A percentile compares a stretch with the other conserved stretches of the same genome.
Evolutionary conservation across 2,329 filamentous ascomycete genomes (phyloP).

Genomic region (Hypomyces perniciosus): DNA sequence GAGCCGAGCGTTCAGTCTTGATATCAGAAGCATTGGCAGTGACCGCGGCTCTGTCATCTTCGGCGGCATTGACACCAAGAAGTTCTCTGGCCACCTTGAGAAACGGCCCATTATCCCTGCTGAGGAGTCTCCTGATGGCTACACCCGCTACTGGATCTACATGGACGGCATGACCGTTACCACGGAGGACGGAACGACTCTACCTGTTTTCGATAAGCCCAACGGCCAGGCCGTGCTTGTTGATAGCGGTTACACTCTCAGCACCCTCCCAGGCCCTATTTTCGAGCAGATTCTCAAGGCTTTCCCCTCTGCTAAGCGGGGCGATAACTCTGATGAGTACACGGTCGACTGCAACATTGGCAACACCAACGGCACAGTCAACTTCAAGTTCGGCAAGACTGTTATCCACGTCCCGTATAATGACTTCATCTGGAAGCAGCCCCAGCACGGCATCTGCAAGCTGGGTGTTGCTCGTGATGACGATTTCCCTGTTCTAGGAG

Average conservation of each 20-base stretch:
- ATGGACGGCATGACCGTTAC: slow-evolving; percentile 32
- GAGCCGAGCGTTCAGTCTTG: slow-evolving; percentile 31
- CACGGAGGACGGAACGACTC: slow-evolving; percentile 29
- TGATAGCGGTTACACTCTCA: slow-evolving; percentile 63
- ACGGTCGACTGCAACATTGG: slow-evolving; percentile 39
- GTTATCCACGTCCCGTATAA: slow-evolving; percentile 39
- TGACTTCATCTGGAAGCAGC: slow-evolving; percentile 41
- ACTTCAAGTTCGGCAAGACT: slow-evolving; percentile 43
- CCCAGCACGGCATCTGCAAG: slow-evolving; percentile 27
- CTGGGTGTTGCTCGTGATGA: slow-evolving; percentile 42
- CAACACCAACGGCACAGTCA: slow-evolving; percentile 34
- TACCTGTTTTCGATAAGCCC: slow-evolving; percentile 38
- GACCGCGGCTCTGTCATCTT: slow-evolving; percentile 38
- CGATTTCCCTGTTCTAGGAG: slow-evolving; percentile 35
- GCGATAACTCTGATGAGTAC: slow-evolving; percentile 36
- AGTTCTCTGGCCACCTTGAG: slow-evolving; percentile 47
- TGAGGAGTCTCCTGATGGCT: slow-evolving; percentile 28
- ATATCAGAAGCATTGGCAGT: slow-evolving; percentile 28
- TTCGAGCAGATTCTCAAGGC: slow-evolving; percentile 38
- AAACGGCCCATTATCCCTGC: slow-evolving; percentile 50
- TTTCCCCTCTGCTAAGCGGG: slow-evolving; percentile 40
- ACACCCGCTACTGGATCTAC: slow-evolving; percentile 37
- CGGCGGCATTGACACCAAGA: slow-evolving; percentile 51
- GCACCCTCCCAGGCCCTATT: slow-evolving; percentile 55
- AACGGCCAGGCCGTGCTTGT: slow-evolving; percentile 46